Evolutionary conservation across 2,329 filamentous ascomycete species (phyloP), one percentile per base, ranked within the genome.

Genomic region (Aspergillus transmontanensis): DNA sequence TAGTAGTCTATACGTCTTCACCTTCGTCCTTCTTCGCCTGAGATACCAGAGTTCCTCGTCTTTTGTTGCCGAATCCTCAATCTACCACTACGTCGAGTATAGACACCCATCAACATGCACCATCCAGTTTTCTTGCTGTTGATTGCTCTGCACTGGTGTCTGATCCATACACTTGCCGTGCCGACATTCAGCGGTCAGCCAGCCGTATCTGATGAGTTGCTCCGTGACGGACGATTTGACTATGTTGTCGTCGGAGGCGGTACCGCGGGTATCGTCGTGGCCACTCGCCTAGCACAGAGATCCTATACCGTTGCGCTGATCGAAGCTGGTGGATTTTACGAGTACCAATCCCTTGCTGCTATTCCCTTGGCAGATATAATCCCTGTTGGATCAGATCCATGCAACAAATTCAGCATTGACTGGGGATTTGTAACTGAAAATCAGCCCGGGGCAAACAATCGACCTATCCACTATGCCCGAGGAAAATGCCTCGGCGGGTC

Each of bases 201-300:
- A 48, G 26, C 21, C 16, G 34, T 21, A 14, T 28, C 46, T 21
- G 30, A 3, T 23, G 50, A 19, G 39, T 30, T 58, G 3, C 41
- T 56, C 5, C 41, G 9, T 10, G 21, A 50, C 11, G 39, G 23
- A 11, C 21, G 28, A 1, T 74, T 72, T 12, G 73, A 75, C 53
- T 75, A 73, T 50, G 62, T 75, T 19, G 68, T 75, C 16, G 66
- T 74, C 11, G 72, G 72, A 14, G 74, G 74, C 19, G 73, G 72
- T 6, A 73, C 72, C 0, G 71, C 68, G 6, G 75, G 75, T 1
- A 68, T 58, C 48, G 65, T 66, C 12, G 51, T 75, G 3, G 72
- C 72, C 9, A 72, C 68, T 1, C 65, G 71, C 16, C 62, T 75
- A 23, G 73, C 74, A 6, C 65, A 73, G 57, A 62, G 66, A 4